phyloP scores from a whole-genome alignment of 495 filamentous ascomycete species.

The Trichoderma erinaceum region DNA sequence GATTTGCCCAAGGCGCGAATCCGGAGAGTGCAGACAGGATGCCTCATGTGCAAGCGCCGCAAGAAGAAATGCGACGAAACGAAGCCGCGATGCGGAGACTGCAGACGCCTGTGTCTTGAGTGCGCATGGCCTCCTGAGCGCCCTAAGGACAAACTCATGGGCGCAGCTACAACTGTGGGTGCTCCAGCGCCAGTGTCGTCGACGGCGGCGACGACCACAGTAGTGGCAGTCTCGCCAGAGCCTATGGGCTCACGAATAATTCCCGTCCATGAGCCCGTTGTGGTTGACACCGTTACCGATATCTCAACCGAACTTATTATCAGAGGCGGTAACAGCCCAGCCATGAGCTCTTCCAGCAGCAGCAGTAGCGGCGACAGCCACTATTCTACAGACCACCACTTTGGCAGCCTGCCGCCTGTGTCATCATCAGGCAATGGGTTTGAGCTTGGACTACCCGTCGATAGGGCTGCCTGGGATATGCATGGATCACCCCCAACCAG shows the following conservation, averaged over 20 bases:
- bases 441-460: neutral
- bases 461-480: neutral
- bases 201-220: neutral
- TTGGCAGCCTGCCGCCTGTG: neutral
- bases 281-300: neutral
- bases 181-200: neutral
- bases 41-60: slow-evolving; percentile 19
- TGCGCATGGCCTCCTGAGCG: slow-evolving; percentile 14
- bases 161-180: neutral
- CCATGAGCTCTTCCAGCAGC: slow-evolving; percentile 6
- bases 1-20: slow-evolving; percentile 14
- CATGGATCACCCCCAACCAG: neutral
- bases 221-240: neutral
- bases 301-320: neutral
- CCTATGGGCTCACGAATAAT: neutral
- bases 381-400: neutral
- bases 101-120: slow-evolving; percentile 14
- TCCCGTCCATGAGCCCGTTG: neutral
- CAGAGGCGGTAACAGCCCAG: neutral
- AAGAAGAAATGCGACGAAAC: slow-evolving; percentile 23
- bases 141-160: neutral
- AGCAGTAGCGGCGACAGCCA: slow-evolving; percentile 5
- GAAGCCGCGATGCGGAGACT: slow-evolving; percentile 16
- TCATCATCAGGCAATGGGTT: neutral
- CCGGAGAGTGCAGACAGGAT: slow-evolving; percentile 19